Evolutionary conservation across 164 flowering plant genomes (phyloP), one percentile per base, ranked within the genome.

Genomic region (Paratinospora sagittata): DNA sequence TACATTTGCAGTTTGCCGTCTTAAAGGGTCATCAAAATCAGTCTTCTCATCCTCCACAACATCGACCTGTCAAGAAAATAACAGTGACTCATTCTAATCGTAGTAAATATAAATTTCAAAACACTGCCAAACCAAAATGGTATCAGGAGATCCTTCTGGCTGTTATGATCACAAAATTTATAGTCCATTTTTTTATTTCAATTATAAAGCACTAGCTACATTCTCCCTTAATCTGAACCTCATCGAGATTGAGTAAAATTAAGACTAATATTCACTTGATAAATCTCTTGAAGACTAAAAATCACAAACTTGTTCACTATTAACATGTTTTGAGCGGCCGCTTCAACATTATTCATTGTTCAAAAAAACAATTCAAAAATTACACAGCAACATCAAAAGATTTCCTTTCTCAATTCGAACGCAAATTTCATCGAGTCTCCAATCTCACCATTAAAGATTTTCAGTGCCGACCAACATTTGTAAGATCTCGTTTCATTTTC

Each of bases 21-120:
- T 85, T 43, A 93, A 75, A 19, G 98, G 98, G 65, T 90, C 96
- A 70, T 72, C 76, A 70, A 88, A 84, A 30, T 80, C 84, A 65
- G 33, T 57, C 14, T 71, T 77, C 73, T 71, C 76, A 65, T 41
- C 11, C 37, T 78, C 78, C 24, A n/a, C 73, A 21, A 27, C 66
- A 68, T 73, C 84, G 73, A 76, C 84, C 90, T 90, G 67, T 10
- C 34, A 63, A 13, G 43, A 69, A 27, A 64, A 21, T 33, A 63
- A 60, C 24, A 75, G 13, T 14, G 24, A 73, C 26, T 45, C 60
- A 33, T 17, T 4, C 45, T 9, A 2, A 52, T 16, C 0, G 26
- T n/a, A n/a, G n/a, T 3, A 19, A 68, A 4, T 3, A 19, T 27
- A 65, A 17, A n/a, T 27, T 63, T 63, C 3, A 27, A 2, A 17